These are phyloP conservation scores for Rutstroemia sp. DNA, from an alignment of 2,329 filamentous ascomycete genomes.

Conservation along the genomic window DNA sequence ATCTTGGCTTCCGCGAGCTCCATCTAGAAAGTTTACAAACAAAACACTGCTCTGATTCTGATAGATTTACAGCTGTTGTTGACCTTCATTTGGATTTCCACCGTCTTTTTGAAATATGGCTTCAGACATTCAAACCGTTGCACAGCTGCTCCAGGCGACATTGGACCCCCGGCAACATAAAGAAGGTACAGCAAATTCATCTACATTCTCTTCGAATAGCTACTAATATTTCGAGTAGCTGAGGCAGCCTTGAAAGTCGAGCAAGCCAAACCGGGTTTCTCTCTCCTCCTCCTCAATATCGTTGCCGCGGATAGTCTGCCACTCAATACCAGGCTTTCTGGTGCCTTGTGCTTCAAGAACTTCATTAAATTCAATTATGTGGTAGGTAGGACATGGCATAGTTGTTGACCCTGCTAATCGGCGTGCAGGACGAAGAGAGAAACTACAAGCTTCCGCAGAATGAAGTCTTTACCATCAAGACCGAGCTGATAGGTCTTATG, in stretches of 20 bases:
- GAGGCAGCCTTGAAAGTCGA: conserved; percentile 72
- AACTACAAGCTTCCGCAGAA: conserved; percentile 78
- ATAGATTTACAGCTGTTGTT: background rate
- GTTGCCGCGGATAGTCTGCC: conserved; percentile 69
- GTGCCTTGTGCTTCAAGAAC: conserved; percentile 96
- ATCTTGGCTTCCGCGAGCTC: background rate
- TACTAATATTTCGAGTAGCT: conserved; percentile 45
- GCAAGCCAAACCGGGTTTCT: conserved; percentile 80
- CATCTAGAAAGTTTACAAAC: conserved; percentile 9
- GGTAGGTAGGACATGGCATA: conserved; percentile 38
- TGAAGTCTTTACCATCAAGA: conserved; percentile 88
- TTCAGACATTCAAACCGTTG: conserved; percentile 54
- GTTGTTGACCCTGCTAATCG: conserved; percentile 10
- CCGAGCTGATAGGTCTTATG: conserved; percentile 93
- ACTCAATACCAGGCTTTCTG: conserved; percentile 73
- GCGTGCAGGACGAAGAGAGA: conserved; percentile 72
- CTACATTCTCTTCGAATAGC: conserved; percentile 21
- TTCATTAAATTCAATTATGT: conserved; percentile 93
- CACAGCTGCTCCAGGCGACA: conserved; percentile 82
- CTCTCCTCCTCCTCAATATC: conserved; percentile 80
- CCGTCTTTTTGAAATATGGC: conserved; percentile 42
- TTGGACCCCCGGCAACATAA: conserved; percentile 82
- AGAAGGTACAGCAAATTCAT: conserved; percentile 57
- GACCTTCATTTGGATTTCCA: conserved; percentile 1
- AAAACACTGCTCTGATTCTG: conserved; percentile 6